These are phyloP conservation scores for Leccinum truebloodii DNA, from an alignment of 768 basidiomycete species.

Conservation along the genomic window DNA sequence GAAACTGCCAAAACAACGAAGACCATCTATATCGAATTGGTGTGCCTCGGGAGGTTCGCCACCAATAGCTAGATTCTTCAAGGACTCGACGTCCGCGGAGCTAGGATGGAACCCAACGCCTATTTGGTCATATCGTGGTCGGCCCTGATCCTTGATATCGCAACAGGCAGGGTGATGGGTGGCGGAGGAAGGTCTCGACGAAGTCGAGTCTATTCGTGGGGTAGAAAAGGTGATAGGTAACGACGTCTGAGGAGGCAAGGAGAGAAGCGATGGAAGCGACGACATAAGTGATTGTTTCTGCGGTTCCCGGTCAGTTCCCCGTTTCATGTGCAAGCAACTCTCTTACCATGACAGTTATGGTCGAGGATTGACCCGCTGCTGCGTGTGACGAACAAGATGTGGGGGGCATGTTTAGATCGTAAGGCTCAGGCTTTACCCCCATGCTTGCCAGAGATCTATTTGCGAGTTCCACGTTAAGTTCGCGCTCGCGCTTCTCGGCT, in stretches of 20 bases:
- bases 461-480: constrained; percentile 63
- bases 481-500: constrained; percentile 65
- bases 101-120: constrained; percentile 51
- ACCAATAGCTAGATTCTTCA: constrained; percentile 33
- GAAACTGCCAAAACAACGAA: constrained; percentile 52
- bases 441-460: constrained; percentile 35
- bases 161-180: constrained; percentile 43
- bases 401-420: constrained; percentile 51
- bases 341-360: constrained; percentile 69
- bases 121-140: constrained; percentile 41
- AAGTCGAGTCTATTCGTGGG: constrained; percentile 41
- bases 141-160: constrained; percentile 56
- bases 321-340: background rate
- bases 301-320: constrained; percentile 17
- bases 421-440: constrained; percentile 58
- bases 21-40: constrained; percentile 51
- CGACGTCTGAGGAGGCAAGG: constrained; percentile 59
- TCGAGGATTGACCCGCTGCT: constrained; percentile 50
- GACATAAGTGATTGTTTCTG: constrained; percentile 70
- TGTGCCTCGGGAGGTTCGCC: constrained; percentile 45
- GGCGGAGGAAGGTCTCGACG: constrained; percentile 41
- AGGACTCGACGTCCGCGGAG: constrained; percentile 36
- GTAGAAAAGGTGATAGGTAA: constrained; percentile 58
- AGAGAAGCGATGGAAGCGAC: constrained; percentile 72
- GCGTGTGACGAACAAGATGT: constrained; percentile 40